Evolutionary conservation across 768 basidiomycete species (phyloP).

Genomic region (Lepiota brunneoincarnata): DNA sequence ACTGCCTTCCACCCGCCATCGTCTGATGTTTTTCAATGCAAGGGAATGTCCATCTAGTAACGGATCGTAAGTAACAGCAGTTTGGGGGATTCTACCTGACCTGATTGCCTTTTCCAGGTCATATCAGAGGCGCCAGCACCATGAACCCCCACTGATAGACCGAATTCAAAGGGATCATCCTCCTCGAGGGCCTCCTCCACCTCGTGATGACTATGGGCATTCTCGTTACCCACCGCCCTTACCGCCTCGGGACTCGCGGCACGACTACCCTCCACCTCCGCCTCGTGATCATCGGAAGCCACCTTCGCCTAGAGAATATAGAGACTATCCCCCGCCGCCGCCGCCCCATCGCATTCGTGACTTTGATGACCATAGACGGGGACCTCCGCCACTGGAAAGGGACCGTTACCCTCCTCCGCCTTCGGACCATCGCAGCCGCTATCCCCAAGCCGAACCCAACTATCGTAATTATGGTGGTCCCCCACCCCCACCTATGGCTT

Average conservation of each 20-base stretch:
- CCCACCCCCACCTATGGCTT: conserved; percentile 46
- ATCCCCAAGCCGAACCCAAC: conserved; percentile 51
- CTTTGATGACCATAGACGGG: conserved; percentile 66
- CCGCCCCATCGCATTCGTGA: conserved; percentile 46
- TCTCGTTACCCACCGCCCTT: conserved; percentile 31
- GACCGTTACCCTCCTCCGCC: conserved; percentile 54
- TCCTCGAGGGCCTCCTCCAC: conserved; percentile 33
- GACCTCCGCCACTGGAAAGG: conserved; percentile 40
- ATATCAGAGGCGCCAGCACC: conserved; percentile 37
- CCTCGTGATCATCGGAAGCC: conserved; percentile 62
- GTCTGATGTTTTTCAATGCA: conserved; percentile 8
- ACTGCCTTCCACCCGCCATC: neutral
- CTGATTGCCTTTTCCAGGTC: conserved; percentile 19
- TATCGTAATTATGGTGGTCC: conserved; percentile 48
- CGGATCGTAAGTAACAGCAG: conserved; percentile 42
- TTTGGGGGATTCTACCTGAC: neutral
- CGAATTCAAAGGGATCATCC: conserved; percentile 60
- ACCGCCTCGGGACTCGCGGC: conserved; percentile 56
- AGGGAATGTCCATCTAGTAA: conserved; percentile 73
- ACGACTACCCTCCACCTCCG: conserved; percentile 53
- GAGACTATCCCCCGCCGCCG: conserved; percentile 56
- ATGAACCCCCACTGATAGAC: conserved; percentile 55
- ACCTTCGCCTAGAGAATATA: conserved; percentile 62
- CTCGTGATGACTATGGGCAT: conserved; percentile 55
- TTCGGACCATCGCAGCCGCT: conserved; percentile 55